A percentile compares a stretch with the other conserved stretches of the same genome.
Conservation (phyloP, 805 yeast species). For the Jamesozyma lodderae region DNA sequence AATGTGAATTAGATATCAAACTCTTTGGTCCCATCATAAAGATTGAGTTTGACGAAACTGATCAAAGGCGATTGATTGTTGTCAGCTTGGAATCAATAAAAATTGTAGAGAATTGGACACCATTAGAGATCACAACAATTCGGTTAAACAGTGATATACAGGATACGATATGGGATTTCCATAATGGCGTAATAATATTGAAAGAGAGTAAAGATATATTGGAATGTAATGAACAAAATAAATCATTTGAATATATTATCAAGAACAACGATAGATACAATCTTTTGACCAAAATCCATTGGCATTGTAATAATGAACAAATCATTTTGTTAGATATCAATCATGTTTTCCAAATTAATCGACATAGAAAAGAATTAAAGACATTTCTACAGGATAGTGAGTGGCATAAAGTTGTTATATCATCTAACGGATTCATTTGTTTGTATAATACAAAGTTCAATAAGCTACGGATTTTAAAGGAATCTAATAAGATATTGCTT, state of each 20-base stretch:
- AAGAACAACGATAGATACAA: conserved; percentile 19
- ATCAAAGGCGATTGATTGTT: conserved; percentile 10
- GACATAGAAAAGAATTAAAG: conserved; percentile 4
- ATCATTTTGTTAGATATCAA: conserved; percentile 21
- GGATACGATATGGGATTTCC: conserved; percentile 28
- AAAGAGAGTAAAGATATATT: conserved; percentile 20
- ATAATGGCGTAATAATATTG: conserved; percentile 14
- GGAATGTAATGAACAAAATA: conserved; percentile 2
- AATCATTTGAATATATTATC: conserved; percentile 9
- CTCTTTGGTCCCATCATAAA: conserved; percentile 13
- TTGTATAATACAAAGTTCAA: conserved; percentile 34
- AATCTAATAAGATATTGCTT: conserved; percentile 19
- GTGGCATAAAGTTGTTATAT: conserved; percentile 24
- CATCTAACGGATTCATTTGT: conserved; percentile 37
- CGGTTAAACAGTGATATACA: conserved; percentile 8
- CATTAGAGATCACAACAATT: conserved; percentile 12
- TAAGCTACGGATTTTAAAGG: conserved; percentile 41
- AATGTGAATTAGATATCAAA: conserved; percentile 6
- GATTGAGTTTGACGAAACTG: conserved; percentile 14
- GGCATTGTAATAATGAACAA: conserved; percentile 18
- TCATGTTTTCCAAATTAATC: conserved; percentile 12
- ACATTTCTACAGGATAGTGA: conserved; percentile 10
- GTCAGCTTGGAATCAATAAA: conserved; percentile 13
- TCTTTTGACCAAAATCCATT: conserved; percentile 24
- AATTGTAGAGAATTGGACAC: conserved; percentile 14